A percentile compares a stretch with the other conserved stretches of the same genome.
phyloP scores from a whole-genome alignment of 2,329 filamentous ascomycete genomes.

The Sordariomycetes sp. region DNA sequence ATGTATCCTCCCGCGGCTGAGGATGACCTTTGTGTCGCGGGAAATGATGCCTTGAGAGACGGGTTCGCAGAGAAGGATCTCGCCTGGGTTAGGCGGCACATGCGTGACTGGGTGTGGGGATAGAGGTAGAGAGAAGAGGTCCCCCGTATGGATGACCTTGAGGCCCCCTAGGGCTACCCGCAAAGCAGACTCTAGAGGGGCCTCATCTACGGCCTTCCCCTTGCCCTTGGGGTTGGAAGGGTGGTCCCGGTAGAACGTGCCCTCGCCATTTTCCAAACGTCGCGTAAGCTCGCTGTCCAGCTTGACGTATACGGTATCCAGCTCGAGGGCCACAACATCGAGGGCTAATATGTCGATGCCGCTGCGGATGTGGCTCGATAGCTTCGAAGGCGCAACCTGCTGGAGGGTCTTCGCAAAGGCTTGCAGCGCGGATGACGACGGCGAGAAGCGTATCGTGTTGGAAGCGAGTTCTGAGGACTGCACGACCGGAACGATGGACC shows the following conservation, averaged over 20 bases:
- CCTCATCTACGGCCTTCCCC: constrained; percentile 25
- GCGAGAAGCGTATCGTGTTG: constrained; percentile 71
- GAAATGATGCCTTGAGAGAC: constrained; percentile 78
- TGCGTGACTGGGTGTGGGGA: constrained; percentile 81
- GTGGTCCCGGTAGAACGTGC: constrained; percentile 64
- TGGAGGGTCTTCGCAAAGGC: constrained; percentile 67
- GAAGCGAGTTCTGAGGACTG: constrained; percentile 55
- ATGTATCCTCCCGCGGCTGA: constrained; percentile 54
- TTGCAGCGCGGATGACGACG: constrained; percentile 63
- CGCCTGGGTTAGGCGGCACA: constrained; percentile 71
- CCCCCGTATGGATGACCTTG: constrained; percentile 72
- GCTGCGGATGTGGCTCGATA: constrained; percentile 59
- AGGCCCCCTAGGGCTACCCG: constrained; percentile 64
- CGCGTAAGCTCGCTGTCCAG: constrained; percentile 72
- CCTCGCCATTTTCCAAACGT: constrained; percentile 73
- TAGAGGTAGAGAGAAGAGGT: constrained; percentile 67
- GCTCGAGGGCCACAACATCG: constrained; percentile 66
- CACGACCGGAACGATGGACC: constrained; percentile 76
- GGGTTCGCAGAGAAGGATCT: constrained; percentile 87
- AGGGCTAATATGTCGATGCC: constrained; percentile 77
- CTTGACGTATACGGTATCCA: constrained; percentile 81
- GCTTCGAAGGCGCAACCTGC: constrained; percentile 63
- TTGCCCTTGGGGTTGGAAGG: constrained; percentile 15
- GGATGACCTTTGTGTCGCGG: constrained; percentile 70
- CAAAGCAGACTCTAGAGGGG: constrained; percentile 54